Evolutionary conservation across 257 asterid species (phyloP).

Genomic region (Scutellaria barbata): DNA sequence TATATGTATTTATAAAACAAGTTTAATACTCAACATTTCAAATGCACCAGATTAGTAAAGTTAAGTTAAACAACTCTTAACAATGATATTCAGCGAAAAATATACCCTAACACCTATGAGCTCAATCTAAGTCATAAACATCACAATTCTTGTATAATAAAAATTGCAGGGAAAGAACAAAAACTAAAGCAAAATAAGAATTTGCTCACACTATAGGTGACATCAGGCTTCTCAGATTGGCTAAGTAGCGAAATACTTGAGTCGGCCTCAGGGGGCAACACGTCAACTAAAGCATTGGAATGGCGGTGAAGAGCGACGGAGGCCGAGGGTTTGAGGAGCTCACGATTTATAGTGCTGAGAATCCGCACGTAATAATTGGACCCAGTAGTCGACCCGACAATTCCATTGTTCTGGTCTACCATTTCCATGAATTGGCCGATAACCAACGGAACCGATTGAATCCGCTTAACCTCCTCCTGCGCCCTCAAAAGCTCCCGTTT

Average conservation of each 20-base stretch:
- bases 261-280: constrained; percentile 54
- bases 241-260: constrained; percentile 73
- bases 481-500: constrained; percentile 27
- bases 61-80: background rate
- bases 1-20: no score
- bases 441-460: constrained; percentile 23
- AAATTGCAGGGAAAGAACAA: background rate
- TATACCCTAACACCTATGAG: background rate
- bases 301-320: constrained; percentile 26
- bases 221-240: constrained; percentile 80
- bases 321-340: constrained; percentile 26
- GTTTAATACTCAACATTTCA: background rate
- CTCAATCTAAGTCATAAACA: background rate
- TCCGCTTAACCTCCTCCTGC: constrained; percentile 30
- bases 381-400: constrained; percentile 25
- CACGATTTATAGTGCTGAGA: constrained; percentile 22
- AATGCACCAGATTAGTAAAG: background rate
- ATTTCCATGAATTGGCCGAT: constrained; percentile 29
- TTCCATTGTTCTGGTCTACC: constrained; percentile 22
- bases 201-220: constrained; percentile 51
- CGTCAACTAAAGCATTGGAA: constrained; percentile 26
- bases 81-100: background rate
- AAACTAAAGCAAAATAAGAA: background rate
- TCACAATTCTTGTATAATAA: background rate
- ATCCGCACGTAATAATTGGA: constrained; percentile 26